Evolutionary conservation across 176 grass and related monocot species (phyloP).

Genomic region (Dendrocalamus sinicus): DNA sequence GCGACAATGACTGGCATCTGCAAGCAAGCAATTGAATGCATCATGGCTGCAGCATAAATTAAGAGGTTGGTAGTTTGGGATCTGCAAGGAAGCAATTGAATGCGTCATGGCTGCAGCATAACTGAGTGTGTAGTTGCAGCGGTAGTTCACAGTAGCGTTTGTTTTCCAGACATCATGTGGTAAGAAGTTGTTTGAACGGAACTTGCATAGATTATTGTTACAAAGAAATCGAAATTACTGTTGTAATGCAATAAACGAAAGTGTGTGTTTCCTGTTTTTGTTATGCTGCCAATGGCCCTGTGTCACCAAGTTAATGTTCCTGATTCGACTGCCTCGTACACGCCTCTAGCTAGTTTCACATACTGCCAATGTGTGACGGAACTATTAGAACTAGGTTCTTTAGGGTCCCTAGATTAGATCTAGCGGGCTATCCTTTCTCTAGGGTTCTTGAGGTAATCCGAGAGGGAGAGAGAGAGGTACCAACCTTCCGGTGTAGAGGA

Average conservation of each 20-base stretch:
- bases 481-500: too few species aligned
- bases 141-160: not conserved
- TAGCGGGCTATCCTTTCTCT: too few species aligned
- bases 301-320: not conserved
- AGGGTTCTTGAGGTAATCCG: too few species aligned
- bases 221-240: slow-evolving; percentile 14
- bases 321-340: not conserved
- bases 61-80: not conserved
- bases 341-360: not conserved
- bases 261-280: slow-evolving; percentile 3
- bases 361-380: not conserved
- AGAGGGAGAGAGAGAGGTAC: too few species aligned
- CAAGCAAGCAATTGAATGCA: slow-evolving; percentile 92
- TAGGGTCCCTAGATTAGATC: too few species aligned
- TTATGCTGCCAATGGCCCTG: not conserved
- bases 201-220: not conserved
- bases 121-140: slow-evolving; percentile 33
- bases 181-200: slow-evolving; percentile 7
- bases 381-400: too few species aligned
- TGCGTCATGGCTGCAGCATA: slow-evolving; percentile 47
- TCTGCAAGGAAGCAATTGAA: slow-evolving; percentile 49
- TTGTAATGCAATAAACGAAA: slow-evolving; percentile 18
- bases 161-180: not conserved
- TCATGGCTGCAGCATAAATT: slow-evolving; percentile 65
- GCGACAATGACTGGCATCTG: slow-evolving; percentile 94